Base-by-base conservation (phyloP, 225 moss, liverwort and hornwort genomes). In the Marchantia polymorpha region DNA sequence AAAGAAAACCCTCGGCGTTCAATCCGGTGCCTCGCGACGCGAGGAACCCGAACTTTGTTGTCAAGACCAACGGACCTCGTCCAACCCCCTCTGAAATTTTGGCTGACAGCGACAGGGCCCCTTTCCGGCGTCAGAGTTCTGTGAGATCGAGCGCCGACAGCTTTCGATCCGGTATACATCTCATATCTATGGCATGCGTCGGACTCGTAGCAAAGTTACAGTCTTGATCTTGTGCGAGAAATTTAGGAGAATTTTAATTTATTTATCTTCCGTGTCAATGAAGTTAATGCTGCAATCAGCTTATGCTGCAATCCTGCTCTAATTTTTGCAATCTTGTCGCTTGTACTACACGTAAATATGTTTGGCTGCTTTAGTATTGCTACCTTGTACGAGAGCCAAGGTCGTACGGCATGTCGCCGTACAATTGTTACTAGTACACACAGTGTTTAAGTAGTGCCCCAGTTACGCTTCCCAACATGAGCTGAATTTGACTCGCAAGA, bases 101-200 rank as follows among this genome's bases (percentile, higher is more conserved):
- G 27, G 27, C 82, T 8, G 84, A 77, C 6, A 71, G 15, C 64
- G 72, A 79, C 30, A 74, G 82, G 72, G 29, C 53, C n/a, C 16
- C 16, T 0, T 67, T 64, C 59, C 75, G 78, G 26, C 83, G 79
- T 64, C 49, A 60, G 14, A 17, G 71, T 53, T 87, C 73, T 39
- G 31, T 82, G 31, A 82, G 77, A 70, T 74, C 77, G 3, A 87
- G 82, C 67, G 59, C 80, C 30, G 87, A 84, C 53, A 82, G 84
- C 69, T 72, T 84, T 39, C 72, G 67, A 60, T 87, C 87, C 52
- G 78, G 78, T 79, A 79, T 68, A 19, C 52, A 23, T 60, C 76
- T 17, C 39, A 22, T 0, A 13, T 50, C 2, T 22, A 71, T 48
- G 8, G 10, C 8, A 0, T 16, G 19, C 69, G 13, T 58, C 58